Evolutionary conservation across 192 early-diverging fungal genomes (phyloP), one percentile per base, ranked within the genome.

Genomic region (Linnemannia zychae): DNA sequence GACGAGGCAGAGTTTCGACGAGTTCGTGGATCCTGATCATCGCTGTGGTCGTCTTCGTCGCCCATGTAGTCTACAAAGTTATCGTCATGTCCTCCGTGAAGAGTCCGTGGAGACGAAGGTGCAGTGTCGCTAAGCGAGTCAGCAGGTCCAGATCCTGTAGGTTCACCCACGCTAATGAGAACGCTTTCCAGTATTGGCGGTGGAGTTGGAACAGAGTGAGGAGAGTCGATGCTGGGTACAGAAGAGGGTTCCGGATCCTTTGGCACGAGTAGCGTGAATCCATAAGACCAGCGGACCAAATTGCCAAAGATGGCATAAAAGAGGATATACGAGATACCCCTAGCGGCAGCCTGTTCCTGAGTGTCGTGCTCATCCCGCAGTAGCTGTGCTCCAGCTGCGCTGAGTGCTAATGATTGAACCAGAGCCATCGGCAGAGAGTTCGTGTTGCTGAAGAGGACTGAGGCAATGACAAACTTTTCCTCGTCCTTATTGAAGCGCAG

Each of bases 221-320:
- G 24, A 12, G 57, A 3, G 0, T 63, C 57, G 57, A 63, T 63
- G 12, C 9, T 33, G 28, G 57, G 0, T 12, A 3, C 57, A 31
- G n/a, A 12, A 63, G 49, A 46, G 9, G 44, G 4, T 1, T 71
- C 49, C 11, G 49, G 7, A 68, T 71, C 65, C 37, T 75, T 75
- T 82, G 79, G 60, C 68, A 90, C 89, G 75, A 96, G 84, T 28
- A 94, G 78, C 16, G 88, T 87, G 49, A 92, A 94, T 72, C 95
- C 95, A 72, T 94, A 93, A 36, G 93, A 94, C 94, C 94, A 96
- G 28, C 94, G 90, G 76, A 94, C 66, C 31, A 96, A 88, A 74
- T 96, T 95, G 57, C 92, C 92, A 65, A 97, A 93, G 63, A 95
- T 92, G 47, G 93, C 94, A 82, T 93, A 95, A 37, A 97, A 95